Percentiles rank a stretch among this genome's conserved stretches.
Evolutionary conservation across 192 early-diverging fungal species (phyloP).

Genomic region (Coemansia sp.): DNA sequence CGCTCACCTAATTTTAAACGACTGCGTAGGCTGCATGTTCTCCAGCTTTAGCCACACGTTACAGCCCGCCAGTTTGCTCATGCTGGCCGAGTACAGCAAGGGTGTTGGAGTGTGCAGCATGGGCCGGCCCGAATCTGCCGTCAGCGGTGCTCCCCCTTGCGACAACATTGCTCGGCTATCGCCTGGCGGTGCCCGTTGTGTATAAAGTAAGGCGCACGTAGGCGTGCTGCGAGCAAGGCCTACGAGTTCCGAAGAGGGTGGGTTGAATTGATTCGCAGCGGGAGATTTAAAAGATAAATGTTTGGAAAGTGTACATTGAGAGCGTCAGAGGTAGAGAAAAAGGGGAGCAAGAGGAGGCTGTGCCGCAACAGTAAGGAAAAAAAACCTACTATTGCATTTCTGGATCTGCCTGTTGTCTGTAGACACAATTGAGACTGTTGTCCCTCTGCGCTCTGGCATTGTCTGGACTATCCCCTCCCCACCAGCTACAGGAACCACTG

Average conservation of each 20-base stretch:
- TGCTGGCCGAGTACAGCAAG: conserved; percentile 39
- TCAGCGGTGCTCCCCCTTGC: background rate
- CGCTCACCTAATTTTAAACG: conserved; percentile 68
- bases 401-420: background rate
- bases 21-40: conserved; percentile 72
- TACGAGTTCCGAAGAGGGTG: too few species aligned
- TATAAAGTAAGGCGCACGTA: background rate
- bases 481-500: conserved; percentile 40
- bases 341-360: background rate
- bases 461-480: background rate
- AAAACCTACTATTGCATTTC: background rate
- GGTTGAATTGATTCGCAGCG: too few species aligned
- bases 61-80: conserved; percentile 51
- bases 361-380: background rate
- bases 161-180: background rate
- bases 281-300: background rate
- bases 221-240: background rate
- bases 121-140: background rate
- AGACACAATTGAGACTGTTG: background rate
- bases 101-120: conserved; percentile 39
- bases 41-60: conserved; percentile 76
- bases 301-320: background rate
- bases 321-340: too few species aligned
- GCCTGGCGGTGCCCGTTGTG: background rate
- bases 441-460: background rate